Evolutionary conservation across 1,284 basidiomycete species (phyloP).

Genomic region (Psilocybe mexicana): DNA sequence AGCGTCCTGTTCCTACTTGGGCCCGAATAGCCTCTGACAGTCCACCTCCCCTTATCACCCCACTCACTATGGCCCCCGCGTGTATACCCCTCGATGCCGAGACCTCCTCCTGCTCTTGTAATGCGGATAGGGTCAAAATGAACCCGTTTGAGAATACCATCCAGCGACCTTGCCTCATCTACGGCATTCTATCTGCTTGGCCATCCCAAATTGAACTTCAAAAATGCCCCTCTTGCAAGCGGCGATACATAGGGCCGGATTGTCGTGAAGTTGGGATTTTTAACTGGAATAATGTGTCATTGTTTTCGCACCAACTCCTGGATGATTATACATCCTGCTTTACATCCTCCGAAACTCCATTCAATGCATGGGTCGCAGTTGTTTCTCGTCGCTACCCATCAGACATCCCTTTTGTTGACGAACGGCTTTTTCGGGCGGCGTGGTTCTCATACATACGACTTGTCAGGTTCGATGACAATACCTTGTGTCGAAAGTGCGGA

Average conservation of each 20-base stretch:
- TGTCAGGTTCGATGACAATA: constrained; percentile 19
- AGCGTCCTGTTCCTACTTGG: constrained; percentile 17
- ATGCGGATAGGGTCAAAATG: too few species aligned
- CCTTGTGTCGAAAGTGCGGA: constrained; percentile 23
- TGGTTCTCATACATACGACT: constrained; percentile 28
- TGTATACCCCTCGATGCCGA: too few species aligned
- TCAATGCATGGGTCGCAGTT: constrained; percentile 24
- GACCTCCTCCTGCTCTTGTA: too few species aligned
- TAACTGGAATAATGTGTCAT: constrained; percentile 30
- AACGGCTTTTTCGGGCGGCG: constrained; percentile 22
- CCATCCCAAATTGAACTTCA: constrained; percentile 5
- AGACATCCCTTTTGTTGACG: constrained; percentile 18
- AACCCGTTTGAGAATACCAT: too few species aligned
- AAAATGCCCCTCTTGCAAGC: constrained; percentile 11
- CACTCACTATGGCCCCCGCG: too few species aligned
- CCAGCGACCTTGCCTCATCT: too few species aligned
- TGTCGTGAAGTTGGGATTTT: constrained; percentile 25
- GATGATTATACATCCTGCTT: constrained; percentile 31
- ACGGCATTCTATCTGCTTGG: too few species aligned
- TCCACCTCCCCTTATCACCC: not conserved
- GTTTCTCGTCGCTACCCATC: constrained; percentile 15
- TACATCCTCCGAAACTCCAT: constrained; percentile 30
- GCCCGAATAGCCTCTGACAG: constrained; percentile 12
- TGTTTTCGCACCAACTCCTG: constrained; percentile 29
- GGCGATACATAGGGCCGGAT: constrained; percentile 27